Evolutionary conservation across 805 yeast species (phyloP).

Genomic region (Starmerella apicola): DNA sequence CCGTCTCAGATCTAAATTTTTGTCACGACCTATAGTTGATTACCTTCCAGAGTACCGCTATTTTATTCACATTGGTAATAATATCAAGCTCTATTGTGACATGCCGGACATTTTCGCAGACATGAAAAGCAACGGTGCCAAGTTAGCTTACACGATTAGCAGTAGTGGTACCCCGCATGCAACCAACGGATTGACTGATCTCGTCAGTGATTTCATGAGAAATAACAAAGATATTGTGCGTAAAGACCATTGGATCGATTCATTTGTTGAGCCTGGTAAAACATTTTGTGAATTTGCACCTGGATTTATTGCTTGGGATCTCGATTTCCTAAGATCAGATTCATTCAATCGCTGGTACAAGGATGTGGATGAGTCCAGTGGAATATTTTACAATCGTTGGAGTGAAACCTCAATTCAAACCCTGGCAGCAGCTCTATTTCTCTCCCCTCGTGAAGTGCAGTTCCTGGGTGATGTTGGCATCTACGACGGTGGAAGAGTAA

Average conservation of each 20-base stretch:
- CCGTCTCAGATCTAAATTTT: conserved; percentile 92
- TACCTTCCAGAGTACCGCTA: conserved; percentile 68
- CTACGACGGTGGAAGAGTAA: conserved; percentile 48
- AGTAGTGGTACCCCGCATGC: conserved; percentile 71
- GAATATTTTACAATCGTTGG: conserved; percentile 89
- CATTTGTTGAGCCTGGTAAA: conserved; percentile 54
- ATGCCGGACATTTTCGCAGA: conserved; percentile 78
- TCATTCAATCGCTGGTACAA: conserved; percentile 57
- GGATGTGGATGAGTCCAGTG: conserved; percentile 58
- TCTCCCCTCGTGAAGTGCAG: conserved; percentile 60
- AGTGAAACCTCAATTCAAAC: conserved; percentile 96
- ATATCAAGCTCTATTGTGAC: conserved; percentile 81
- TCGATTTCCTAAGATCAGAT: conserved; percentile 57
- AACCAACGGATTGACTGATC: conserved; percentile 61
- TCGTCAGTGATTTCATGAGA: conserved; percentile 36
- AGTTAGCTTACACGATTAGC: conserved; percentile 74
- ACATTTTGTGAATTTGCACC: conserved; percentile 87
- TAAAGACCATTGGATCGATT: conserved; percentile 42
- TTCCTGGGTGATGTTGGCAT: conserved; percentile 91
- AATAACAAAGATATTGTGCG: conserved; percentile 41
- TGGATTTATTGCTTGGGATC: conserved; percentile 80
- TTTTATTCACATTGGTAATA: conserved; percentile 97
- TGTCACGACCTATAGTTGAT: conserved; percentile 68
- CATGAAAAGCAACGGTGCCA: conserved; percentile 57
- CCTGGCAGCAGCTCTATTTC: conserved; percentile 65